Conservation (phyloP, 345 rosid genomes). For the Triadica sebifera region DNA sequence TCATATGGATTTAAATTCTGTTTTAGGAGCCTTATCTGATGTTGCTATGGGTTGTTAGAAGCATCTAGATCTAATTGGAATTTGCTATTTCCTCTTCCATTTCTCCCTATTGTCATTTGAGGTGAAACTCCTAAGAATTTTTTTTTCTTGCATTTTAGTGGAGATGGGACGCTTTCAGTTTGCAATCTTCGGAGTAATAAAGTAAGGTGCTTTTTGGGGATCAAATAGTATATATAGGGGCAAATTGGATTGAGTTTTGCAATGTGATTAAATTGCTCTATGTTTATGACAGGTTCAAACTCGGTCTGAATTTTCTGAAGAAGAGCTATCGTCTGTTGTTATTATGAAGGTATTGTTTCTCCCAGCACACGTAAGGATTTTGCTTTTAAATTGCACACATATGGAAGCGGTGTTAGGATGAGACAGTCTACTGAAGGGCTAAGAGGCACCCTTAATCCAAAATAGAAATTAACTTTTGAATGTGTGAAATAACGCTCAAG, state of each 20-base stretch:
- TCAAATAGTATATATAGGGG: background rate
- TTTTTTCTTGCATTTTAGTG: constrained; percentile 49
- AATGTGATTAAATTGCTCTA: constrained; percentile 12
- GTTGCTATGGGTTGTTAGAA: background rate
- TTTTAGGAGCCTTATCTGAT: background rate
- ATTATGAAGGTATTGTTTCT: constrained; percentile 74
- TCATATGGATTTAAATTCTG: background rate
- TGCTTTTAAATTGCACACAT: background rate
- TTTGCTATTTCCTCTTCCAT: background rate
- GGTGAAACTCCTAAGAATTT: background rate
- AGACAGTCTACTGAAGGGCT: background rate
- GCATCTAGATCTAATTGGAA: background rate
- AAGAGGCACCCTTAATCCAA: background rate
- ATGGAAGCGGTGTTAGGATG: too few relatives aligned
- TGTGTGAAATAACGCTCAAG: background rate
- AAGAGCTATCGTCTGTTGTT: constrained; percentile 75
- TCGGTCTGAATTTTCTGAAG: constrained; percentile 92
- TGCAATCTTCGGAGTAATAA: constrained; percentile 77
- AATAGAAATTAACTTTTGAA: background rate
- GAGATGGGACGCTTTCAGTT: constrained; percentile 95
- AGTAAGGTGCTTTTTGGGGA: constrained; percentile 33
- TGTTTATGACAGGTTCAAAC: constrained; percentile 54
- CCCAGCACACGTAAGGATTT: background rate
- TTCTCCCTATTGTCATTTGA: background rate
- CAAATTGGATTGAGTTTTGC: background rate